These are phyloP conservation scores for Phytophthora nicotianae DNA, from an alignment of 352 stramenopile genomes.

Conservation along the genomic window DNA sequence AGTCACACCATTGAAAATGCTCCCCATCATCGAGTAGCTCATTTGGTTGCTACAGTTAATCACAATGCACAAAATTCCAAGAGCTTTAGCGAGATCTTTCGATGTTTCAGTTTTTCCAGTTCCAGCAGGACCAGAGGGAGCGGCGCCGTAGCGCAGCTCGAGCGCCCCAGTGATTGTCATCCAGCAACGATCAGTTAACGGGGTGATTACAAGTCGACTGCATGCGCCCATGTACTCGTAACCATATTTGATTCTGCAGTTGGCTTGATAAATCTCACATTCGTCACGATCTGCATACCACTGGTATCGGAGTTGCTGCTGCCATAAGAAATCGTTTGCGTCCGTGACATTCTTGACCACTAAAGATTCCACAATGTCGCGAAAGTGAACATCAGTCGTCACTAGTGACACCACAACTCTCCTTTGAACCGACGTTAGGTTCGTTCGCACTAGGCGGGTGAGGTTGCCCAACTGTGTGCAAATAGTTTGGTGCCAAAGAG, in stretches of 20 bases:
- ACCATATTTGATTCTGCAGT: constrained; percentile 80
- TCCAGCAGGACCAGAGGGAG: constrained; percentile 88
- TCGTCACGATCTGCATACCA: constrained; percentile 73
- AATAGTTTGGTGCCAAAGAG: constrained; percentile 72
- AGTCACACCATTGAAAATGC: constrained; percentile 83
- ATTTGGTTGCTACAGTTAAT: constrained; percentile 97
- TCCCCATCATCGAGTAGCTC: constrained; percentile 90
- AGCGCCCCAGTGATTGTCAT: constrained; percentile 93
- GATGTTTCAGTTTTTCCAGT: constrained; percentile 96
- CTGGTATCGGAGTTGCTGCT: constrained; percentile 80
- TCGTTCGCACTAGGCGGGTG: constrained; percentile 65
- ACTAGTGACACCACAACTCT: constrained; percentile 71
- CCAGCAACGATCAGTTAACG: constrained; percentile 93
- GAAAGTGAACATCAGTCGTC: constrained; percentile 79
- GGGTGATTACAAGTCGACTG: constrained; percentile 92
- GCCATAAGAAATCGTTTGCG: constrained; percentile 72
- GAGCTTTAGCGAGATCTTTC: constrained; percentile 92
- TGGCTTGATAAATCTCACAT: constrained; percentile 63
- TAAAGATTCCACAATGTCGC: constrained; percentile 77
- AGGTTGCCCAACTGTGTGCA: constrained; percentile 69
- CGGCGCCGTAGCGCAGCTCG: constrained; percentile 86
- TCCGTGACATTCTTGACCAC: constrained; percentile 52
- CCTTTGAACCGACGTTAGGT: constrained; percentile 60
- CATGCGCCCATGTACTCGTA: constrained; percentile 94
- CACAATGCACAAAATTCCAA: constrained; percentile 94